Evolutionary conservation across 1,284 basidiomycete genomes (phyloP).

Genomic region (Cryptococcus depauperatus): DNA sequence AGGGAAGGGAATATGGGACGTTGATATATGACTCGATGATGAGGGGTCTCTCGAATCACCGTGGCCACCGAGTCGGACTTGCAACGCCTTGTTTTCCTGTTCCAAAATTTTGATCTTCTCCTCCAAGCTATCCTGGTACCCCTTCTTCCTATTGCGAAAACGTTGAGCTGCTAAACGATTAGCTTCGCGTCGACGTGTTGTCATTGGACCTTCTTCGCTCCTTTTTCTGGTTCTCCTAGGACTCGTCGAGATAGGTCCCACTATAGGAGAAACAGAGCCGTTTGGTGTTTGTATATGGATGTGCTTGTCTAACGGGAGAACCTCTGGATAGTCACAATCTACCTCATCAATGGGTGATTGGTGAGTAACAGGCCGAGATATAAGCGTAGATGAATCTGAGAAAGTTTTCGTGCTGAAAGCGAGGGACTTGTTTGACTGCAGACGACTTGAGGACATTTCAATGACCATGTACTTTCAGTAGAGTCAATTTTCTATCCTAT

Average conservation of each 20-base stretch:
- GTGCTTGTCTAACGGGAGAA: not conserved
- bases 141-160: conserved; percentile 39
- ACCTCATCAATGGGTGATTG: not conserved
- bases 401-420: no score
- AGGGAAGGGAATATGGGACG: not conserved
- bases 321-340: not conserved
- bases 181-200: conserved; percentile 34
- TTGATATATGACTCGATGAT: not conserved
- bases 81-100: conserved; percentile 25
- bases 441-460: no score
- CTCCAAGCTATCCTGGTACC: conserved; percentile 40
- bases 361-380: no score
- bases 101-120: conserved; percentile 32
- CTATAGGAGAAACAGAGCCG: not conserved
- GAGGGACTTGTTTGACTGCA: no score
- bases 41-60: not conserved
- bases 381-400: no score
- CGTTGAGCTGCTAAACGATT: conserved; percentile 41
- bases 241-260: not conserved
- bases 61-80: conserved; percentile 18
- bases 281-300: not conserved
- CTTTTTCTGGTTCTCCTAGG: no score
- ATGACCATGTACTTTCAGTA: no score
- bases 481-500: no score
- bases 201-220: not conserved